These are phyloP conservation scores for Aspergillus sparsus DNA, from an alignment of 495 filamentous ascomycete species.

Conservation along the genomic window DNA sequence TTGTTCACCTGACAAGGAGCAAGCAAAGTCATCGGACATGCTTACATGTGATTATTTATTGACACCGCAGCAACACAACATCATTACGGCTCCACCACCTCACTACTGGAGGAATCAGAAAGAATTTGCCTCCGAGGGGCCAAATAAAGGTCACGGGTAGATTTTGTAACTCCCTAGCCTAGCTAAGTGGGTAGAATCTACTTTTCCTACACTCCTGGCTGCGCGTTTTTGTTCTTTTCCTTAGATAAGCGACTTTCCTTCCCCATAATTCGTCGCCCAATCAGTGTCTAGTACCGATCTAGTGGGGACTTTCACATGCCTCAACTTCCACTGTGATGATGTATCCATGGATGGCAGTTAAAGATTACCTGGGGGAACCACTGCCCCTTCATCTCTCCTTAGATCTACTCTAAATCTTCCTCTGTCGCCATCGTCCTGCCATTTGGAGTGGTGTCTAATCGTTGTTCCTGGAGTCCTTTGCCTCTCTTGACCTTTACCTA, in stretches of 20 bases:
- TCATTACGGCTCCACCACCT: background rate
- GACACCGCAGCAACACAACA: no score
- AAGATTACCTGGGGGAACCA: background rate
- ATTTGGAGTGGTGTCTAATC: background rate
- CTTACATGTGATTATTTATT: background rate
- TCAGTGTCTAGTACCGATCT: conserved; percentile 5
- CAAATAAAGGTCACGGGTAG: background rate
- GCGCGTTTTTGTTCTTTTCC: conserved; percentile 1
- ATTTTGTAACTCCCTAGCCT: background rate
- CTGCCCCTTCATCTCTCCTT: conserved; percentile 2
- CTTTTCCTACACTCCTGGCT: background rate
- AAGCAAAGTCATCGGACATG: background rate
- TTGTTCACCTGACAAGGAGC: background rate
- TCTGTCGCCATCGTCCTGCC: background rate
- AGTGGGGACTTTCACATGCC: conserved; percentile 41
- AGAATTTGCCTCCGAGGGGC: background rate
- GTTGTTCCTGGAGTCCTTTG: background rate
- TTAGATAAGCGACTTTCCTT: background rate
- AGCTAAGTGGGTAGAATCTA: background rate
- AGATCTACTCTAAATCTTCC: background rate
- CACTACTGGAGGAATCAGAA: background rate
- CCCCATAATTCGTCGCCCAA: conserved; percentile 1
- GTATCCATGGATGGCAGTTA: conserved; percentile 21
- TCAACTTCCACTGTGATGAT: conserved; percentile 17
- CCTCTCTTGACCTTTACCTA: background rate